A percentile compares a stretch with the other conserved stretches of the same genome.
phyloP scores from a whole-genome alignment of 2,329 filamentous ascomycete genomes.

The Calonectria multiphialidica region DNA sequence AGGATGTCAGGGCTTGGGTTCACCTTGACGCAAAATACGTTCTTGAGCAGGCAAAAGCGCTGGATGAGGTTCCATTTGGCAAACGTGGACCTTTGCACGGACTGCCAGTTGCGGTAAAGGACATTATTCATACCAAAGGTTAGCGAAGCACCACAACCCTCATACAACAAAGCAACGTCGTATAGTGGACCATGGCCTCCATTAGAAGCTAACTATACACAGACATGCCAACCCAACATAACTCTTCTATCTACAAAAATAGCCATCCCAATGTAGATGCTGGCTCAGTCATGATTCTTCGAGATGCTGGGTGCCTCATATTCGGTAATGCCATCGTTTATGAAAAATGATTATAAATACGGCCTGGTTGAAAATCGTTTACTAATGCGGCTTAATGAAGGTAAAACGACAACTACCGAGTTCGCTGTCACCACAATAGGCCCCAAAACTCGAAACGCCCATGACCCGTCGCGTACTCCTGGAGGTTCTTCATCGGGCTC shows the following conservation, averaged over 20 bases:
- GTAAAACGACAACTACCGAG: slow-evolving; percentile 67
- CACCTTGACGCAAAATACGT: not conserved
- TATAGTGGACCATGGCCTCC: too few species aligned
- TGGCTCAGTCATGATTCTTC: not conserved
- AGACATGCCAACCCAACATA: slow-evolving; percentile 5
- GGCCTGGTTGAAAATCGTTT: not conserved
- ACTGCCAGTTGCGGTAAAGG: slow-evolving; percentile 6
- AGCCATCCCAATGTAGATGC: not conserved
- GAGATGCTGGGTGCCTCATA: slow-evolving; percentile 1
- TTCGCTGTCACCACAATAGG: slow-evolving; percentile 68
- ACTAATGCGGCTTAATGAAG: slow-evolving; percentile 3
- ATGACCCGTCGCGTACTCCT: slow-evolving; percentile 71
- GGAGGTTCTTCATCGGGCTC: slow-evolving; percentile 72
- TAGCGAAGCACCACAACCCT: too few species aligned
- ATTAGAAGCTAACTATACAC: not conserved
- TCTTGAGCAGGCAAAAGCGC: not conserved
- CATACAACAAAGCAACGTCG: not conserved
- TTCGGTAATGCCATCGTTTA: not conserved
- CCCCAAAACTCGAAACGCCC: slow-evolving; percentile 69
- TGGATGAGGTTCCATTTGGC: not conserved
- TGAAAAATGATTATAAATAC: too few species aligned
- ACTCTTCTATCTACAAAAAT: not conserved
- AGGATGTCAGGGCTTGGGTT: not conserved
- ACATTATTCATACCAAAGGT: slow-evolving; percentile 6
- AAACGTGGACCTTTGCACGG: not conserved